Evolutionary conservation across 164 flowering plant genomes (phyloP), one percentile per base, ranked within the genome.

Genomic region (Annona cherimola): DNA sequence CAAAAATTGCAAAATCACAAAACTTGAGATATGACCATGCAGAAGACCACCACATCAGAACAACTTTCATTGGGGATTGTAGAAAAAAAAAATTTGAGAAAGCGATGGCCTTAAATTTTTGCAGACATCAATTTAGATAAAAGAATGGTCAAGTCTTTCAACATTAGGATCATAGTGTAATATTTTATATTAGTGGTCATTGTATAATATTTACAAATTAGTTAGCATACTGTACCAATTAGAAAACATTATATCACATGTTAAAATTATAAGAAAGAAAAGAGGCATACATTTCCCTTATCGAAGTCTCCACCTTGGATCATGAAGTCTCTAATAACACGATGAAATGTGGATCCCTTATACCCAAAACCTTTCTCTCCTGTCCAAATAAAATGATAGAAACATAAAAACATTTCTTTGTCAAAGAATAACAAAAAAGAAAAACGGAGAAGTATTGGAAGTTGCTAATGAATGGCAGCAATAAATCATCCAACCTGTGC

Each of bases 291-390:
- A 77, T 80, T 80, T 73, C 83, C 83, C 73, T 80, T 77, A 42
- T 80, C 83, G 60, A 80, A 80, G 67, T 80, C 83, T 66, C 83
- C 83, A 69, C 83, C 83, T 72, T 76, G 77, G 72, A 95, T 93
- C 99, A 95, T 95, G 83, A 95, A 95, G 79, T 93, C 97, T 80
- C 90, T 89, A 74, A 95, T 95, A 50, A 95, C 95, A 75, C 99
- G 96, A 75, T 95, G 99, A 75, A 95, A 95, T 0, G 88, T 44
- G 11, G 93, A 91, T 45, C 90, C 94, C 76, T 93, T 91, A 79
- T 83, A 95, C 8, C 99, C 97, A 79, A 91, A 95, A 45, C 99
- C 97, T 76, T 93, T 95, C 78, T 95, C 98, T 68, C 98, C 99
- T 89, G 76, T 74, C 71, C 63, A 80, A 26, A 63, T 16, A 65